Evolutionary conservation across 1,284 basidiomycete genomes (phyloP).

Genomic region (Fistulinella staudtii): DNA sequence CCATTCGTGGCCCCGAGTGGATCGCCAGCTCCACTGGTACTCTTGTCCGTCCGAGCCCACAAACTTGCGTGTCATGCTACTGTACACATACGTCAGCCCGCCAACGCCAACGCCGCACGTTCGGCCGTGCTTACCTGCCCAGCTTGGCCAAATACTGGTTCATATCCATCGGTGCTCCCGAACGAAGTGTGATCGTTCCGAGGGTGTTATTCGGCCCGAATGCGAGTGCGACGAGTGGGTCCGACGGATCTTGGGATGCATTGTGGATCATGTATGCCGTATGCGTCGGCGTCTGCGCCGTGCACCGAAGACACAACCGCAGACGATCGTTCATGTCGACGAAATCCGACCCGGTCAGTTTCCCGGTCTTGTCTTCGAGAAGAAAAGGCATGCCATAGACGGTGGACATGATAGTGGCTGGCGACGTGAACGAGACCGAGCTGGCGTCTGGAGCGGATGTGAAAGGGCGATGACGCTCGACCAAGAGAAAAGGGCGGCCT

Average conservation of each 20-base stretch:
- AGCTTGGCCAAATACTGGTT: constrained; percentile 46
- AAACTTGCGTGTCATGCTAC: constrained; percentile 48
- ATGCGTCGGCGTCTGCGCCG: constrained; percentile 38
- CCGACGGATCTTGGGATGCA: constrained; percentile 25
- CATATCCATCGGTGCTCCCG: constrained; percentile 43
- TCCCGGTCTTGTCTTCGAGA: constrained; percentile 59
- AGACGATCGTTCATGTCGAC: constrained; percentile 60
- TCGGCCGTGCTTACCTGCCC: too few relatives aligned
- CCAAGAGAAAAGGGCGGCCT: constrained; percentile 6
- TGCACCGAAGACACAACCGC: constrained; percentile 46
- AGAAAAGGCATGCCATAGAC: constrained; percentile 54
- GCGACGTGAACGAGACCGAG: too few relatives aligned
- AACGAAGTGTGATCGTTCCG: constrained; percentile 47
- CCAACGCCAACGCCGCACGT: background rate
- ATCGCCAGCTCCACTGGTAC: constrained; percentile 53
- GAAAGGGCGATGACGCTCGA: background rate
- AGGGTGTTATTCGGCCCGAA: constrained; percentile 49
- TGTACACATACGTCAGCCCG: background rate
- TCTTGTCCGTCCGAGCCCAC: constrained; percentile 53
- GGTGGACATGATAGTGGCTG: constrained; percentile 34
- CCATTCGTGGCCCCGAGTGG: constrained; percentile 53
- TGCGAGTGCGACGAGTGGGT: constrained; percentile 45
- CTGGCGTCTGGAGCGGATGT: too few relatives aligned
- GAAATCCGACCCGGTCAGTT: constrained; percentile 51
- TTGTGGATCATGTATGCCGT: constrained; percentile 54